Conservation (phyloP, 306 rosid species). For the Cucurbita argyrosperma region DNA sequence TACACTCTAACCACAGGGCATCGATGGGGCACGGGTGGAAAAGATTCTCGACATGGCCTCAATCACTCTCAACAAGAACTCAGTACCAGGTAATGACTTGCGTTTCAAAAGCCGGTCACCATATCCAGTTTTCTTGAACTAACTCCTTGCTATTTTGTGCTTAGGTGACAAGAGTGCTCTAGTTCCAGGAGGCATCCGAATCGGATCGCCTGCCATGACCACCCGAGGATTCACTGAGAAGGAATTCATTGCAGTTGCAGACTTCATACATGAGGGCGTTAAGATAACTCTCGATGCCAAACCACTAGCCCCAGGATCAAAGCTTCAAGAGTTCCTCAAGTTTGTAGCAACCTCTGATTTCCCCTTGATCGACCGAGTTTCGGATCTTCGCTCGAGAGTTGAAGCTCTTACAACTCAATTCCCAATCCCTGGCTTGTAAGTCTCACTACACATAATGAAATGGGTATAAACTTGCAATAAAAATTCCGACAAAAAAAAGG, state of each 20-base stretch:
- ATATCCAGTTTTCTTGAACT: neutral
- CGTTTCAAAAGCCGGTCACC: neutral
- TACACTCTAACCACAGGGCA: slow-evolving; percentile 29
- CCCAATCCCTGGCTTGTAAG: slow-evolving; percentile 74
- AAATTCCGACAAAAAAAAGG: neutral
- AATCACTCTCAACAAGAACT: slow-evolving; percentile 87
- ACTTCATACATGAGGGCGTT: slow-evolving; percentile 81
- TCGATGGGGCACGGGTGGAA: slow-evolving; percentile 92
- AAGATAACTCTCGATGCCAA: slow-evolving; percentile 56
- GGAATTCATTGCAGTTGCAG: slow-evolving; percentile 54
- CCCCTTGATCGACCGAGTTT: slow-evolving; percentile 30
- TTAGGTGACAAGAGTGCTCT: slow-evolving; percentile 83
- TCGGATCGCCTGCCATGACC: slow-evolving; percentile 95
- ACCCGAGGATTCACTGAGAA: slow-evolving; percentile 74
- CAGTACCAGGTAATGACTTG: slow-evolving; percentile 52
- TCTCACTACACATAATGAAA: neutral
- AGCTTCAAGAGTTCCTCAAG: slow-evolving; percentile 72
- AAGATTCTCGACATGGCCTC: slow-evolving; percentile 90
- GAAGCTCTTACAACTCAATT: slow-evolving; percentile 66
- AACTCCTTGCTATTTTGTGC: neutral
- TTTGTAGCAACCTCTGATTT: slow-evolving; percentile 49
- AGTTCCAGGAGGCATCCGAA: slow-evolving; percentile 92
- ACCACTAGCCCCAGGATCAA: slow-evolving; percentile 42
- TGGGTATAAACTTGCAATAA: neutral
- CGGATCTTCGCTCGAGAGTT: slow-evolving; percentile 50